Base-by-base conservation (phyloP, 1,139 yeast species). In the Wickerhamiella infanticola region DNA sequence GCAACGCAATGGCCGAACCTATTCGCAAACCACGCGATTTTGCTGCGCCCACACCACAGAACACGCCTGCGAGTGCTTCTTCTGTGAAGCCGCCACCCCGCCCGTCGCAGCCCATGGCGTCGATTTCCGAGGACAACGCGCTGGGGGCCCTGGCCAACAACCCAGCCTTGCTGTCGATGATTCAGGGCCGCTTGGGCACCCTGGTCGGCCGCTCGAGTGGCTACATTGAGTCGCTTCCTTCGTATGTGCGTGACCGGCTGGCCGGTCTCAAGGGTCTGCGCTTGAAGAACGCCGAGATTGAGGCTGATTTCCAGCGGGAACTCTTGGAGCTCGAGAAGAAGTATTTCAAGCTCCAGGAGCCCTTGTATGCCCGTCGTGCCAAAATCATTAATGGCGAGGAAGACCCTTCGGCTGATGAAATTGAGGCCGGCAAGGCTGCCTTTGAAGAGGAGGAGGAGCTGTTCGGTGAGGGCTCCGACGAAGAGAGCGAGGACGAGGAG, bases 21-120 rank as follows among this genome's bases (percentile, higher is more conserved):
- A 53, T 53, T 39, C 53, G 53, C 45, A 48, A 42, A 18, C 18
- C 38, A 37, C 45, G 47, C 35, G 46, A 47, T 8, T 37, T 26
- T 31, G 31, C 36, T 35, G 98, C 98, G 4, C 98, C 99, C 44
- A 90, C 99, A 2, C 99, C 99, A 9, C 98, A 93, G 63, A 90
- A 90, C 71, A 90, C 99, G 1, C 99, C 99, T 25, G 83, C 97
- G 3, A 80, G 94, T 31, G 83, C 82, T 39, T 75, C 84, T 42
- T 47, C 53, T 33, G 37, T 50, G 50, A 50, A 46, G 47, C 51
- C 48, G 46, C 50, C 54, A 24, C 44, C 86, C 77, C 63, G 71
- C 82, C 65, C 73, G 72, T 65, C 64, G 26, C 75, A 78, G 51
- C 75, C 79, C 33, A 80, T 83, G 48, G 77, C 88, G 31, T 81